A percentile compares a stretch with the other conserved stretches of the same genome.
Evolutionary conservation across 2,329 filamentous ascomycete species (phyloP).

Genomic region (Orbilia brochopaga): DNA sequence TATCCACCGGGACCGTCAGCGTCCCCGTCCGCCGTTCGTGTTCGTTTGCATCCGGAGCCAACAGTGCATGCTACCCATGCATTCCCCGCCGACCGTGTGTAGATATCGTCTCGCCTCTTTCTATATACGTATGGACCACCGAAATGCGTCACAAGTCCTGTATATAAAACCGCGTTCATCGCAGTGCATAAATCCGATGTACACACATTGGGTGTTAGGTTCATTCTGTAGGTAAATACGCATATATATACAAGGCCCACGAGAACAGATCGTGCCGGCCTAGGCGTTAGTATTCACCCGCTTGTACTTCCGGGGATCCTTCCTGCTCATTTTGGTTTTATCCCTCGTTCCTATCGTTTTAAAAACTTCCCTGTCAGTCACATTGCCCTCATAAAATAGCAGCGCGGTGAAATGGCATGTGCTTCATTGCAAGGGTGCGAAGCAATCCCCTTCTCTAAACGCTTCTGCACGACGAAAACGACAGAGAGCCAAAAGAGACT

Average conservation of each 20-base stretch:
- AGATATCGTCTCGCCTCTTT: neutral
- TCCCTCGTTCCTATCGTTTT: slow-evolving; percentile 69
- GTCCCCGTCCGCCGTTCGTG: neutral
- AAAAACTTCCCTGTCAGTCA: slow-evolving; percentile 49
- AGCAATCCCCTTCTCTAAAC: slow-evolving; percentile 14
- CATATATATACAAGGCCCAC: neutral
- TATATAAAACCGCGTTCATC: too few species aligned
- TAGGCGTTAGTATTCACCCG: slow-evolving; percentile 60
- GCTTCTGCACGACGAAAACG: slow-evolving; percentile 50
- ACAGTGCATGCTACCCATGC: neutral
- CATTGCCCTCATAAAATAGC: slow-evolving; percentile 30
- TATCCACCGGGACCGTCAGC: neutral
- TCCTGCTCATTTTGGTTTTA: slow-evolving; percentile 72
- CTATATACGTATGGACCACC: too few species aligned
- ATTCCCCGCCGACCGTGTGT: too few species aligned
- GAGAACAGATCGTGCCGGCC: neutral
- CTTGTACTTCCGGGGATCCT: slow-evolving; percentile 76
- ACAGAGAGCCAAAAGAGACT: slow-evolving; percentile 1
- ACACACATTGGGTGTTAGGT: too few species aligned
- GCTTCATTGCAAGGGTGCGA: slow-evolving; percentile 35
- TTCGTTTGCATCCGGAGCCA: neutral
- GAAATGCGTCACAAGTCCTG: too few species aligned
- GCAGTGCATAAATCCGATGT: too few species aligned
- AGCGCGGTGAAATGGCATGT: slow-evolving; percentile 24
- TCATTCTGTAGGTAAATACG: too few species aligned